Evolutionary conservation across 805 yeast species (phyloP), one percentile per base, ranked within the genome.

Genomic region (Kuraishia floccosa): DNA sequence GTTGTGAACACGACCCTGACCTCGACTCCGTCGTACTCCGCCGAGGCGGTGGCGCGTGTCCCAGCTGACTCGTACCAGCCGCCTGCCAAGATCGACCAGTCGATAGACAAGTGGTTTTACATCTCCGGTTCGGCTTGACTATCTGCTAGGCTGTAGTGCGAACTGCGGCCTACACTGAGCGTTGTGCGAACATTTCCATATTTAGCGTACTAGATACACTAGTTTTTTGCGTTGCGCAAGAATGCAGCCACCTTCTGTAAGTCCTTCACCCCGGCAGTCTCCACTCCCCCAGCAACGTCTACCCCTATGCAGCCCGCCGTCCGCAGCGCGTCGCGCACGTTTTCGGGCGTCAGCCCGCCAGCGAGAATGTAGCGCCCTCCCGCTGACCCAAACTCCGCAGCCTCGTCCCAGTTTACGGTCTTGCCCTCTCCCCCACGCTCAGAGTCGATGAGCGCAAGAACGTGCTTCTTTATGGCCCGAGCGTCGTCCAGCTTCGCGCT

Each of bases 81-180:
- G 41, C 86, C 87, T 55, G 96, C 94, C 41, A 94, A 96, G 60
- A 84, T 91, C 58, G 98, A 89, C 69, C 75, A 82, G 63, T 84
- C 96, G 34, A 66, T 89, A 56, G 97, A 89, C 73, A 89, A 89
- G 68, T 89, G 98, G 98, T 89, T 91, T 74, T 89, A 76, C 76
- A 89, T 89, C 54, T 84, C 89, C 37, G 91, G 89, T 63, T 16
- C 20, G 14, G 8, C 28, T 16, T 26, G 28, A 26, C 28, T 26
- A 26, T 26, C 17, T 26, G 22, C 9, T 10, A 19, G 22, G n/a
- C n/a, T n/a, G n/a, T n/a, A n/a, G n/a, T n/a, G n/a, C n/a, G n/a
- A n/a, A n/a, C n/a, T n/a, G n/a, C n/a, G n/a, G n/a, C n/a, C n/a
- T n/a, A n/a, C n/a, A n/a, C n/a, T n/a, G n/a, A n/a, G n/a, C n/a